phyloP scores from a whole-genome alignment of 2,329 filamentous ascomycete species.

The Fusarium kyushuense region DNA sequence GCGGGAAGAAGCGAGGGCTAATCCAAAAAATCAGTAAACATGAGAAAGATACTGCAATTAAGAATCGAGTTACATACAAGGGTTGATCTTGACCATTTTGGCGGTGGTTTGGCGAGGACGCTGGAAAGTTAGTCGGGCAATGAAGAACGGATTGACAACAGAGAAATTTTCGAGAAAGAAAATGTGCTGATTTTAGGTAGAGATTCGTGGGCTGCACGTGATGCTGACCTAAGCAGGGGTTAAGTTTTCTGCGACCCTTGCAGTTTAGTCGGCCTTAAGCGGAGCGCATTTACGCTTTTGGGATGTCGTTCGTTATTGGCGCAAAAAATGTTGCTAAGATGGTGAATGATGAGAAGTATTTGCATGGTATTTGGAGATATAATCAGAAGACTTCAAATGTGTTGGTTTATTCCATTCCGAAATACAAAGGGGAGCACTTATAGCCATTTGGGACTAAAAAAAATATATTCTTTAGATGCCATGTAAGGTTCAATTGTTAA shows the following conservation, averaged over 20 bases:
- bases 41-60: neutral
- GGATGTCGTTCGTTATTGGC: neutral
- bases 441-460: no score
- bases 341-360: neutral
- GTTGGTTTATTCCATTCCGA: neutral
- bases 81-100: slow-evolving; percentile 80
- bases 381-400: neutral
- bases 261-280: neutral
- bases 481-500: neutral
- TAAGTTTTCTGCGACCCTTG: neutral
- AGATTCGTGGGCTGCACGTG: slow-evolving; percentile 49
- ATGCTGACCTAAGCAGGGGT: slow-evolving; percentile 29
- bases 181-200: slow-evolving; percentile 49
- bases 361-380: neutral
- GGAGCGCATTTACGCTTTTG: slow-evolving; percentile 22
- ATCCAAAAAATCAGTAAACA: neutral
- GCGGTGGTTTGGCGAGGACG: slow-evolving; percentile 48
- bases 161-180: slow-evolving; percentile 21
- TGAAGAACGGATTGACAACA: slow-evolving; percentile 38
- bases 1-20: slow-evolving; percentile 80
- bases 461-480: neutral
- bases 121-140: slow-evolving; percentile 48
- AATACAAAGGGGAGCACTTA: neutral
- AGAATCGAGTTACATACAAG: slow-evolving; percentile 57
- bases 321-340: neutral